Evolutionary conservation across 805 yeast species (phyloP), one percentile per base, ranked within the genome.

Genomic region (Ogataea nitratoaversa): DNA sequence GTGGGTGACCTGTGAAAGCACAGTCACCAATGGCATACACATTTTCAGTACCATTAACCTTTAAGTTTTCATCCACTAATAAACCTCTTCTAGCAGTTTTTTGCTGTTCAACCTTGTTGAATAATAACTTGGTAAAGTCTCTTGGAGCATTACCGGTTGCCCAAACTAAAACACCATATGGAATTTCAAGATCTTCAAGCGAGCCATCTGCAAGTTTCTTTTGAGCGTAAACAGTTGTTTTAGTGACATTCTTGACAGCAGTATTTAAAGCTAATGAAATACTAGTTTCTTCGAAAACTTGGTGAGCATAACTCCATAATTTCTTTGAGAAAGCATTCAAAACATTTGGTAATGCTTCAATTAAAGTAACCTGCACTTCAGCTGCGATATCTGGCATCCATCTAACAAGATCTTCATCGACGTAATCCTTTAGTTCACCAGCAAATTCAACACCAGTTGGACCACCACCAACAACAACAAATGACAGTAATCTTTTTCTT

Each of bases 361-460:
- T 71, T 40, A 74, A 64, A 37, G 75, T 65, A 37, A 73, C 73
- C 45, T 70, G 64, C 45, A 74, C 62, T 52, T 74, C 79, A 42
- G 53, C 57, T 44, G 76, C 73, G 41, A 74, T 67, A 54, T 70
- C 76, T 22, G 79, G 79, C 68, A 72, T 71, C 77, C 77, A 72
- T 54, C 67, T 68, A 48, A 57, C 60, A 59, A 74, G 66, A 56
- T 74, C 79, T 59, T 73, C 77, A 58, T 73, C 78, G 42, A 74
- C 68, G 64, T 72, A 74, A 57, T 74, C 79, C 59, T 73, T 76
- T 47, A 74, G 54, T 54, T 74, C 79, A 52, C 77, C 79, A 41
- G 79, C 79, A 39, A 71, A 72, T 53, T 74, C 79, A 42, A 74
- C 79, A 60, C 79, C 79, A 37, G 79, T 74, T 53, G 79, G 79